Base-by-base conservation (phyloP, 495 filamentous ascomycete species). In the Aspergillus cristatus region DNA sequence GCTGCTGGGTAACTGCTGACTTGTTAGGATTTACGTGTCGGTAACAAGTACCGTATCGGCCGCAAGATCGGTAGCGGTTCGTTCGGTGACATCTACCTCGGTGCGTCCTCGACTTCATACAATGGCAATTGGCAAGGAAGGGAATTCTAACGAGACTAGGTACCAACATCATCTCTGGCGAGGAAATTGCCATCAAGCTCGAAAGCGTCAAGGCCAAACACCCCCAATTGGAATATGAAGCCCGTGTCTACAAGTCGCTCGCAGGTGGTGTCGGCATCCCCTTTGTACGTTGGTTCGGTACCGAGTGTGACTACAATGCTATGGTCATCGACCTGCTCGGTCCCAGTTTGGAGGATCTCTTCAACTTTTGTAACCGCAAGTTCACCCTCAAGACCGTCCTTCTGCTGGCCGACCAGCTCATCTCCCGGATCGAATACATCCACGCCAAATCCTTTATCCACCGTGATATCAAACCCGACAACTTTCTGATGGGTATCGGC, bases 321-420 rank as follows among this genome's bases (percentile, higher is more conserved):
- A 99, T 99, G 93, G 93, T 99, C 34, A 82, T 99, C 47, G 93
- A 99, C 55, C 79, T 99, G 13, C 84, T 99, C 28, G 93, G 93
- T 35, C 93, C 93, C 41, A 94, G 86, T 59, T 71, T 99, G 72
- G 93, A 99, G 67, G 93, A 99, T 59, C 73, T 99, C n/a, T 99
- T 99, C 87, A 99, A 99, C 78, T 99, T 99, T 65, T 99, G 93
- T 80, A 99, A 97, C 78, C 82, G 93, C 58, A 99, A 99, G 62
- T 99, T 97, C 75, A 95, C 91, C 7, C 68, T 99, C 47, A 99
- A 99, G 82, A 99, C 93, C n/a, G 93, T 99, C 28, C 70, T 99
- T 12, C 79, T 99, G 7, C 79, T 99, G 36, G 93, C 93, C 55
- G 93, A 99, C 57, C 93, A 99, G 70, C 78, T 99, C 63, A 97